phyloP scores from a whole-genome alignment of 2,329 filamentous ascomycete species.

The Colletotrichum sidae region DNA sequence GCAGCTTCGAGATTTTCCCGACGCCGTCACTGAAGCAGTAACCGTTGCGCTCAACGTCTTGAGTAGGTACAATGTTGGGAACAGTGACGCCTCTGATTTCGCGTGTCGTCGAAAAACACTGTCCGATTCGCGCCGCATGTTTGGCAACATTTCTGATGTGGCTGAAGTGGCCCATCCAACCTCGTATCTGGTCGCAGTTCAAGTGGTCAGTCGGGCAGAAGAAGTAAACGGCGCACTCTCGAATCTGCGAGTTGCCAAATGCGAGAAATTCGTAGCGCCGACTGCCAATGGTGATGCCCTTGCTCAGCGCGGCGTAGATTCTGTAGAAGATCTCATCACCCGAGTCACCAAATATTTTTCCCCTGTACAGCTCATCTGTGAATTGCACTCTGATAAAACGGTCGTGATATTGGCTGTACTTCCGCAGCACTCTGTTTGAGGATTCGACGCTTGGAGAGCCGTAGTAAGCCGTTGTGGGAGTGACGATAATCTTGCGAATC shows the following conservation, averaged over 20 bases:
- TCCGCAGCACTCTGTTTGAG: slow-evolving; percentile 86
- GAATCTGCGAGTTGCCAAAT: slow-evolving; percentile 94
- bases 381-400: slow-evolving; percentile 92
- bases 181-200: slow-evolving; percentile 80
- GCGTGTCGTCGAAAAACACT: slow-evolving; percentile 94
- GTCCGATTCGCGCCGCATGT: slow-evolving; percentile 87
- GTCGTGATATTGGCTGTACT: slow-evolving; percentile 75
- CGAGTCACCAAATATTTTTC: slow-evolving; percentile 67
- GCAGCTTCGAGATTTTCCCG: slow-evolving; percentile 85
- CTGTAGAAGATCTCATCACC: slow-evolving; percentile 75
- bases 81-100: slow-evolving; percentile 75
- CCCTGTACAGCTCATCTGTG: slow-evolving; percentile 78
- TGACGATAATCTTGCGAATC: slow-evolving; percentile 82
- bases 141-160: slow-evolving; percentile 89
- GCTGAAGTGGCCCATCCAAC: slow-evolving; percentile 87
- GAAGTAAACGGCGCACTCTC: slow-evolving; percentile 93
- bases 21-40: slow-evolving; percentile 91
- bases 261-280: slow-evolving; percentile 90
- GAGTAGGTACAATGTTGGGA: slow-evolving; percentile 68
- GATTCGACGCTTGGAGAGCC: slow-evolving; percentile 83
- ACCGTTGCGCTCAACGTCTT: slow-evolving; percentile 76
- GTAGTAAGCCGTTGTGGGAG: slow-evolving; percentile 85
- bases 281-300: slow-evolving; percentile 86
- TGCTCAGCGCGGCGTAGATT: slow-evolving; percentile 75
- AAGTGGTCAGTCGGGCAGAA: slow-evolving; percentile 78